Evolutionary conservation across 371 early-diverging fungal species (phyloP), one percentile per base, ranked within the genome.

Genomic region (Rhizopus sp.): DNA sequence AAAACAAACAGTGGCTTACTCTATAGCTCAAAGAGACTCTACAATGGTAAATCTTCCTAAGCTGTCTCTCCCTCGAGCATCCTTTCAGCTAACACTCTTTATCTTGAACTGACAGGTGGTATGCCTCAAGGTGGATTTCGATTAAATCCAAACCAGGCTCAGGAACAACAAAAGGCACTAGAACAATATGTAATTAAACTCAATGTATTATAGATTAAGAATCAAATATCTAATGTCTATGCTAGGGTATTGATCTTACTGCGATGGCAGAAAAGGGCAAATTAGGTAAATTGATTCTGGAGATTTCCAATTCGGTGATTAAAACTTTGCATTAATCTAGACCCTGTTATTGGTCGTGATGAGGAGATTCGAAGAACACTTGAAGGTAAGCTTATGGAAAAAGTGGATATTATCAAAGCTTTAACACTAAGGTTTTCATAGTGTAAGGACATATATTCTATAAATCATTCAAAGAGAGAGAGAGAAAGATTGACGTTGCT

Each of bases 311-410:
- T 41, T 48, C 66, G 60, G 57, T 55, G 60, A 64, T 56, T 59
- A 42, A 48, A 35, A 48, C 2, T 46, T 35, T 12, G 52, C 47
- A 46, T 23, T 34, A 41, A 12, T 42, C 1, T 42, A 78, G 93
- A 92, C 69, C 94, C 93, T 55, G 93, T 94, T 16, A 91, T 94
- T 57, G 92, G 91, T 10, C 75, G 93, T 53, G 93, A 91, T 54
- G 85, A 89, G 66, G 92, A 92, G 59, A 94, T 94, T 17, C 78
- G 91, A 57, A 71, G 88, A 34, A 88, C 91, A 8, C 81, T 93
- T 47, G 92, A 93, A 86, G 91, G 78, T 73, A 73, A 53, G 15
- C 7, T 8, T 42, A 30, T 30, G 23, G 23, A 23, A 23, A 23
- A 23, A 23, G 23, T 23, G 23, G 23, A 2, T 2, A 23, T 23